Percentiles rank a stretch among this genome's conserved stretches.
These are phyloP conservation scores for Craspedostauros australis DNA, from an alignment of 108 stramenopile genomes.

Conservation along the genomic window DNA sequence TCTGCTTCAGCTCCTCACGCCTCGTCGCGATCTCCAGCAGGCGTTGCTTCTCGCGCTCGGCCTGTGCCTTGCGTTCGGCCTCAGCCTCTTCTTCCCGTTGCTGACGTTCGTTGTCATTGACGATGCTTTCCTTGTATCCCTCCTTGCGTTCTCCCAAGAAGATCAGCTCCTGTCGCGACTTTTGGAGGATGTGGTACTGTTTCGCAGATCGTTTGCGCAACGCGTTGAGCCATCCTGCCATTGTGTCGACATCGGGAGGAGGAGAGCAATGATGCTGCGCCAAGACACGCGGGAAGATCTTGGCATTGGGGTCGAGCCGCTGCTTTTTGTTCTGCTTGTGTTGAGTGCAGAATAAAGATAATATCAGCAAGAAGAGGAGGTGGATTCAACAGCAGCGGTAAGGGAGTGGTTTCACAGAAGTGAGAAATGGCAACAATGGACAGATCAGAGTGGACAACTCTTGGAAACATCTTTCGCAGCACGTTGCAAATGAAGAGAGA, in stretches of 20 bases:
- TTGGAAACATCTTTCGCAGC: not conserved
- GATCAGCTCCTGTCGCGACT: constrained; percentile 33
- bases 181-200: constrained; percentile 57
- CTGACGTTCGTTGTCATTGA: constrained; percentile 47
- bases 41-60: constrained; percentile 29
- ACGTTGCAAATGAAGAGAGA: not conserved
- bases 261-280: constrained; percentile 82
- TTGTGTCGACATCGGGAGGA: constrained; percentile 41
- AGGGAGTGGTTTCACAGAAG: too few species aligned
- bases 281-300: constrained; percentile 30
- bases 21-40: constrained; percentile 32
- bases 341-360: too few species aligned
- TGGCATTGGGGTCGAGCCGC: too few species aligned
- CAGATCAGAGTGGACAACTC: not conserved
- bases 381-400: not conserved
- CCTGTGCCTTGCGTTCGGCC: constrained; percentile 22
- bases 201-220: constrained; percentile 63
- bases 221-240: constrained; percentile 61
- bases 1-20: constrained; percentile 35
- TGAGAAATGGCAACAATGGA: not conserved
- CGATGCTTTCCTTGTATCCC: constrained; percentile 47
- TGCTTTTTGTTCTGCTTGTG: too few species aligned
- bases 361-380: not conserved
- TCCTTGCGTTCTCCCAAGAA: constrained; percentile 49
- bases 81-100: constrained; percentile 28